phyloP scores from a whole-genome alignment of 805 yeast genomes.

The Hanseniaspora singularis region DNA sequence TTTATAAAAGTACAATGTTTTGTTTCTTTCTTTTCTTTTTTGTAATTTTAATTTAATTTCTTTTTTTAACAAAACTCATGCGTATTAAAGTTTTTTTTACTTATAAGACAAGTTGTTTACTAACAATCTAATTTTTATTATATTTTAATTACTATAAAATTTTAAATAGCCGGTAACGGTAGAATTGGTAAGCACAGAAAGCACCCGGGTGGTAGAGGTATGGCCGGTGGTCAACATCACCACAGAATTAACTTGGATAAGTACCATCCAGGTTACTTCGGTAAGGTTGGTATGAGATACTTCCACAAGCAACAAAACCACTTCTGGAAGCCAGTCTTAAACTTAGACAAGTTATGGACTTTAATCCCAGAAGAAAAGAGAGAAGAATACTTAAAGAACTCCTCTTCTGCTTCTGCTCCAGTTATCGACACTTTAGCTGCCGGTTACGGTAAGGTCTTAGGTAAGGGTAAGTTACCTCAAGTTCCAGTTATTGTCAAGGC shows the following conservation, averaged over 20 bases:
- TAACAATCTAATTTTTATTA: constrained; percentile 3
- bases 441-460: constrained; percentile 99
- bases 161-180: constrained; percentile 91
- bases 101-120: background rate
- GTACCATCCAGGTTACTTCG: constrained; percentile 99
- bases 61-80: too few relatives aligned
- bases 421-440: constrained; percentile 98
- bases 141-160: constrained; percentile 5
- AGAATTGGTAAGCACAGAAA: constrained; percentile 99
- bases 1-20: constrained; percentile 3
- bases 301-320: constrained; percentile 92
- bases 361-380: constrained; percentile 87
- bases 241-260: constrained; percentile 99
- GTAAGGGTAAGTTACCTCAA: constrained; percentile 95
- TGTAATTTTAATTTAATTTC: background rate
- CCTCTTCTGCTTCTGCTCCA: constrained; percentile 87
- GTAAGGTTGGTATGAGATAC: constrained; percentile 99
- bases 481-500: constrained; percentile 99
- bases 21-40: constrained; percentile 5
- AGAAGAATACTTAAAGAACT: constrained; percentile 78
- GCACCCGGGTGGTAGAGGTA: constrained; percentile 99
- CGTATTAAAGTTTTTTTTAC: too few relatives aligned
- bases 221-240: constrained; percentile 99
- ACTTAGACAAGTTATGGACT: constrained; percentile 98
- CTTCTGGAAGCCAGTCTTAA: constrained; percentile 95